Evolutionary conservation across 116 monocot genomes (phyloP).

Genomic region (Papilionanthe hybrid): DNA sequence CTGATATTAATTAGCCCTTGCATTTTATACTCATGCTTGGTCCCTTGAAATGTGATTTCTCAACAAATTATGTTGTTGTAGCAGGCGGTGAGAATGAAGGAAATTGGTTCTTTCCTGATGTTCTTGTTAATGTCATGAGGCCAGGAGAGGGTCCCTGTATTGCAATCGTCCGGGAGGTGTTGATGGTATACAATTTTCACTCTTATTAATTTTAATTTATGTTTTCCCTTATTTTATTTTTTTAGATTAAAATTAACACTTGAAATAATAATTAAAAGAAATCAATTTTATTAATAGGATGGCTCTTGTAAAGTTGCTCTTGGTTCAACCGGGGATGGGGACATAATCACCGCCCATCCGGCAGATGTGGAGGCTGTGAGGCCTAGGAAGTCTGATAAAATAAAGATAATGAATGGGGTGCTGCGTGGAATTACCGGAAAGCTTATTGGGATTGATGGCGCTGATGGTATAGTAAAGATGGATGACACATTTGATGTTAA

Average conservation of each 20-base stretch:
- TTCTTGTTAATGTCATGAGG: constrained; percentile 63
- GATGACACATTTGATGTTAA: constrained; percentile 77
- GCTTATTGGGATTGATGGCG: constrained; percentile 86
- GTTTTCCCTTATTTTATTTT: not conserved
- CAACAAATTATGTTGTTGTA: not conserved
- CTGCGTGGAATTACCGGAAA: constrained; percentile 73
- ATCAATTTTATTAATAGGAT: constrained; percentile 42
- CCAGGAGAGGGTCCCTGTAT: constrained; percentile 58
- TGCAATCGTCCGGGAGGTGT: constrained; percentile 70
- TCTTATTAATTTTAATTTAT: too few species aligned
- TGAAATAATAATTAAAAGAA: not conserved
- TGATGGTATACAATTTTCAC: constrained; percentile 36
- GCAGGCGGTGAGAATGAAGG: constrained; percentile 82
- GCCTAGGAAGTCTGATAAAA: constrained; percentile 83
- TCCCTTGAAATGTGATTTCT: too few species aligned
- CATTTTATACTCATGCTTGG: too few species aligned
- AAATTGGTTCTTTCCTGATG: constrained; percentile 66
- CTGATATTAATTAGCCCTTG: too few species aligned
- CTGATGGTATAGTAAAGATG: constrained; percentile 89
- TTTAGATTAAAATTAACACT: not conserved
- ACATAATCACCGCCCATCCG: constrained; percentile 39
- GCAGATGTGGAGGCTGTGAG: constrained; percentile 64
- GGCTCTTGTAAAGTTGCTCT: constrained; percentile 65
- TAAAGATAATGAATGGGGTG: constrained; percentile 71
- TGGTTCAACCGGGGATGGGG: constrained; percentile 47